These are phyloP conservation scores for Schizosaccharomyces octosporus DNA, from an alignment of 805 yeast genomes.

Conservation along the genomic window DNA sequence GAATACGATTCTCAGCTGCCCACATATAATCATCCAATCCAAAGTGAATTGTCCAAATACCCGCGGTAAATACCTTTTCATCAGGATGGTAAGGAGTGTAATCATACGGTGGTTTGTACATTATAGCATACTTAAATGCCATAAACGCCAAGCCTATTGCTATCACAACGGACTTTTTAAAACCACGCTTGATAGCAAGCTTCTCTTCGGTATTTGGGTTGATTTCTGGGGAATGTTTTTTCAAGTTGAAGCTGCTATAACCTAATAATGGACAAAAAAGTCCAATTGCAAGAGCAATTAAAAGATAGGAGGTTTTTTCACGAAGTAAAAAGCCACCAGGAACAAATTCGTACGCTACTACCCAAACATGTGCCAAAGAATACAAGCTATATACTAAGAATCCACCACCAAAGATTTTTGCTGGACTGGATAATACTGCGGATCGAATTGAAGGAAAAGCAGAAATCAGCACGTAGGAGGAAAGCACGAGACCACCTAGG, in stretches of 20 bases:
- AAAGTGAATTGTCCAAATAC: conserved; percentile 95
- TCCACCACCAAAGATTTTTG: conserved; percentile 19
- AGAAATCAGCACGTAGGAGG: conserved; percentile 25
- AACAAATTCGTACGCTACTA: conserved; percentile 93
- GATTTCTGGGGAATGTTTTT: too few species aligned
- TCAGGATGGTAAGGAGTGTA: conserved; percentile 46
- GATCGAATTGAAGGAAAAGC: conserved; percentile 17
- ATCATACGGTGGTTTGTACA: conserved; percentile 32
- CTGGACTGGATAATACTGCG: conserved; percentile 21
- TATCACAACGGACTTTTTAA: not conserved
- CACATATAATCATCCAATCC: conserved; percentile 95
- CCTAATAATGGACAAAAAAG: not conserved
- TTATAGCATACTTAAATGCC: conserved; percentile 27
- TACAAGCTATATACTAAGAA: conserved; percentile 27
- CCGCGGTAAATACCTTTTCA: conserved; percentile 61
- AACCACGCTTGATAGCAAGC: not conserved
- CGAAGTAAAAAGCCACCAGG: conserved; percentile 77
- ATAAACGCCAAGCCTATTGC: conserved; percentile 7
- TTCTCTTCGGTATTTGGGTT: not conserved
- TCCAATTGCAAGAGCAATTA: conserved; percentile 27
- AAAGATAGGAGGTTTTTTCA: conserved; percentile 63
- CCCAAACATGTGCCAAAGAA: conserved; percentile 75
- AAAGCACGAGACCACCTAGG: conserved; percentile 40
- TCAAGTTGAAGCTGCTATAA: not conserved
- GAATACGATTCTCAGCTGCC: conserved; percentile 84